Conservation (phyloP, 2,329 filamentous ascomycete species). For the Fonsecaea monophora region DNA sequence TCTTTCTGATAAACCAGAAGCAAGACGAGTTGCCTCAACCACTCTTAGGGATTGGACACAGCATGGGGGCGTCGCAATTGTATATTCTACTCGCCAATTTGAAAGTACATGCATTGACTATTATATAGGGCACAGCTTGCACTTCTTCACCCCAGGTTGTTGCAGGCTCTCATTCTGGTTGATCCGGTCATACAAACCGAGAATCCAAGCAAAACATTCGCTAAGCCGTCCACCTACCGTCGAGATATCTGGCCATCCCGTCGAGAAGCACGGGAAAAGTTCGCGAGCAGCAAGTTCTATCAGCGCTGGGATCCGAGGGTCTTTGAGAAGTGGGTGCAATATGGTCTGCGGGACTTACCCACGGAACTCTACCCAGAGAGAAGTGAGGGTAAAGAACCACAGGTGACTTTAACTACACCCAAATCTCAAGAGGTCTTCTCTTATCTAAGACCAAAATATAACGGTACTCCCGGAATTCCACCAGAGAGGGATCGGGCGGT, state of each 20-base stretch:
- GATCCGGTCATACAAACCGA: slow-evolving; percentile 59
- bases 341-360: slow-evolving; percentile 76
- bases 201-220: slow-evolving; percentile 54
- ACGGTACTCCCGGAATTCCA: slow-evolving; percentile 61
- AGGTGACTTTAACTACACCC: slow-evolving; percentile 74
- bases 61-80: slow-evolving; percentile 80
- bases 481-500: slow-evolving; percentile 42
- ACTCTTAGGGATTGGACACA: slow-evolving; percentile 84
- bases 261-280: slow-evolving; percentile 69
- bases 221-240: slow-evolving; percentile 72
- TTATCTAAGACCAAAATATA: slow-evolving; percentile 54
- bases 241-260: slow-evolving; percentile 85
- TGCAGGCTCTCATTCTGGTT: slow-evolving; percentile 73
- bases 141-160: slow-evolving; percentile 72
- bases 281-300: slow-evolving; percentile 77
- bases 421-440: slow-evolving; percentile 82
- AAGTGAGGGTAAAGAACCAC: slow-evolving; percentile 16
- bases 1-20: slow-evolving; percentile 85
- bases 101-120: slow-evolving; percentile 15
- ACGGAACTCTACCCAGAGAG: slow-evolving; percentile 66
- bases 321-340: slow-evolving; percentile 72
- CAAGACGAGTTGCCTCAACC: slow-evolving; percentile 80
- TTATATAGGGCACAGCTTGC: slow-evolving; percentile 27
- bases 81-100: slow-evolving; percentile 31
- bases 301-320: slow-evolving; percentile 81